Percentiles rank a stretch among this genome's conserved stretches.
Conservation (phyloP, 2,329 filamentous ascomycete genomes). For the Diaporthe nobilis region DNA sequence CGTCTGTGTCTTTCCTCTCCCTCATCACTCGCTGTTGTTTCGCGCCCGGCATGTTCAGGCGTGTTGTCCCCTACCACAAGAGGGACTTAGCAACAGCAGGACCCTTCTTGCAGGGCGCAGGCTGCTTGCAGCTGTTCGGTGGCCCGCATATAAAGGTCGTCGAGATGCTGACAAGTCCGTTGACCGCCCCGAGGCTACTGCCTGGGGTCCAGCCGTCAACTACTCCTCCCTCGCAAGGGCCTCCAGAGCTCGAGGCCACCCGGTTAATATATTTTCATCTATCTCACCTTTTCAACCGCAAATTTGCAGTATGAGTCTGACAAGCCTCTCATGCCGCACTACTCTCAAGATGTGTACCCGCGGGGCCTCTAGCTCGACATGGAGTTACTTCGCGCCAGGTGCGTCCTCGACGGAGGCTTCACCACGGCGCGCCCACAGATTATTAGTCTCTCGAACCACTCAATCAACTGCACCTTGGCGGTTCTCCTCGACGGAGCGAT, state of each 20-base stretch:
- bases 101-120: neutral
- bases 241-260: constrained; percentile 21
- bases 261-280: constrained; percentile 59
- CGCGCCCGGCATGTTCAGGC: neutral
- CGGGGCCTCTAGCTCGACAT: constrained; percentile 32
- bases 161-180: constrained; percentile 13
- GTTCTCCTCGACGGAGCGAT: constrained; percentile 31
- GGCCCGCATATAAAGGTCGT: neutral
- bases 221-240: neutral
- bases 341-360: constrained; percentile 11
- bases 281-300: constrained; percentile 59
- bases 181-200: constrained; percentile 18
- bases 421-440: constrained; percentile 10
- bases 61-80: too few species aligned
- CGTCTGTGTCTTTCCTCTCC: neutral
- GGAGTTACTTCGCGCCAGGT: constrained; percentile 42
- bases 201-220: constrained; percentile 9
- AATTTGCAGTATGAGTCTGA: constrained; percentile 50
- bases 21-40: neutral
- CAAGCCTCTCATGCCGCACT: constrained; percentile 20
- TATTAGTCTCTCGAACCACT: constrained; percentile 22
- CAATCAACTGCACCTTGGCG: constrained; percentile 30
- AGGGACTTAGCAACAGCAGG: neutral
- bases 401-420: constrained; percentile 34
- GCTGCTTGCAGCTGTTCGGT: too few species aligned